A percentile compares a stretch with the other conserved stretches of the same genome.
Conservation (phyloP, 768 basidiomycete genomes). For the Tylopilus sp. region DNA sequence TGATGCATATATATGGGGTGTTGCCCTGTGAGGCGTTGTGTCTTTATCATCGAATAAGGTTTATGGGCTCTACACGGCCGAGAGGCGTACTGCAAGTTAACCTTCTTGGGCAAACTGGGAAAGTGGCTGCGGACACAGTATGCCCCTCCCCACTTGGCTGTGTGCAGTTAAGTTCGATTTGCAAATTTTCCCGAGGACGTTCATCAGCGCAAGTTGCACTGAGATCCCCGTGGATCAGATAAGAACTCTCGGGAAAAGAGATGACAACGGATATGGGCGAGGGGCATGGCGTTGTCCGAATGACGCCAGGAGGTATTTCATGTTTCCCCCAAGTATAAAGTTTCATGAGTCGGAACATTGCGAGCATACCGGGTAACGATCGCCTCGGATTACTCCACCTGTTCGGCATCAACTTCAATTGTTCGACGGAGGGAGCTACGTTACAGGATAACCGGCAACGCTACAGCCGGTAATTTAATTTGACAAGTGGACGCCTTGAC, state of each 20-base stretch:
- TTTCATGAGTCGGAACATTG: slow-evolving; percentile 53
- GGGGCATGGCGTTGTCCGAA: slow-evolving; percentile 17
- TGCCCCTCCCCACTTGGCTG: slow-evolving; percentile 49
- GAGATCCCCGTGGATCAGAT: slow-evolving; percentile 38
- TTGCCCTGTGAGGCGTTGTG: slow-evolving; percentile 8
- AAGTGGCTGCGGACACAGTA: slow-evolving; percentile 36
- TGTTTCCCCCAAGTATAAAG: slow-evolving; percentile 45
- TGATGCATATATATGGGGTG: slow-evolving; percentile 15
- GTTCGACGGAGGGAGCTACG: slow-evolving; percentile 5
- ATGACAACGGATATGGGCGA: slow-evolving; percentile 33
- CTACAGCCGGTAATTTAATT: slow-evolving; percentile 16
- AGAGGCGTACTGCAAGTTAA: slow-evolving; percentile 29
- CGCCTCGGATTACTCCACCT: slow-evolving; percentile 20
- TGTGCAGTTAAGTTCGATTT: slow-evolving; percentile 33
- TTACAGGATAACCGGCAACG: slow-evolving; percentile 13
- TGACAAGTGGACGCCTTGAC: slow-evolving; percentile 11
- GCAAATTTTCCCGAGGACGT: slow-evolving; percentile 34
- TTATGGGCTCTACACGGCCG: slow-evolving; percentile 22
- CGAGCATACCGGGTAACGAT: slow-evolving; percentile 43
- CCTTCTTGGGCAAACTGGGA: slow-evolving; percentile 40
- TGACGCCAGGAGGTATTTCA: slow-evolving; percentile 27
- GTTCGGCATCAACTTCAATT: slow-evolving; percentile 17
- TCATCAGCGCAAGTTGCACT: slow-evolving; percentile 29
- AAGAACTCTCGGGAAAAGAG: slow-evolving; percentile 18
- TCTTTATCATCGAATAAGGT: slow-evolving; percentile 23